A percentile compares a stretch with the other conserved stretches of the same genome.
These are phyloP conservation scores for Pseudovirgaria hyperparasitica DNA, from an alignment of 2,329 filamentous ascomycete genomes.

Conservation along the genomic window DNA sequence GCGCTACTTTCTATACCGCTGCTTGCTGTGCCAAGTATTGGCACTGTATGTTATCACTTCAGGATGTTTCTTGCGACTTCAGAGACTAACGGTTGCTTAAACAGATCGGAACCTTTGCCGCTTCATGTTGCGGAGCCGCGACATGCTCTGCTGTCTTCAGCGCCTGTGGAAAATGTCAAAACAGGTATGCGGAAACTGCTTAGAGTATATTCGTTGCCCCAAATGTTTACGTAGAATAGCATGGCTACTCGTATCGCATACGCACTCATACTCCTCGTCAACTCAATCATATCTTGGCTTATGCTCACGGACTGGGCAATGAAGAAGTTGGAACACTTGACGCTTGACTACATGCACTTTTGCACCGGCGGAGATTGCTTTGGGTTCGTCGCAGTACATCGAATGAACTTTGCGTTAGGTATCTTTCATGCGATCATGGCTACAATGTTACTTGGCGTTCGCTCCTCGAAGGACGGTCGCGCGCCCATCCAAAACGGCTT, in stretches of 20 bases:
- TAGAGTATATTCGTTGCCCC: too few relatives aligned
- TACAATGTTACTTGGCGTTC: conserved; percentile 72
- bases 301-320: conserved; percentile 99
- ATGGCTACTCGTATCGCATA: conserved; percentile 96
- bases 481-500: conserved; percentile 94
- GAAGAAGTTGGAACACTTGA: conserved; percentile 84
- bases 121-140: conserved; percentile 90
- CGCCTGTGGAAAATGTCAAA: conserved; percentile 91
- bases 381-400: conserved; percentile 90
- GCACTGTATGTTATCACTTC: conserved; percentile 53
- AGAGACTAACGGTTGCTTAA: conserved; percentile 12
- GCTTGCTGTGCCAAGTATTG: conserved; percentile 72
- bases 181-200: conserved; percentile 54
- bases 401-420: conserved; percentile 94
- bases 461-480: conserved; percentile 73
- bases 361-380: conserved; percentile 83
- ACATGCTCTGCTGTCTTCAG: conserved; percentile 94
- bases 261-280: conserved; percentile 84
- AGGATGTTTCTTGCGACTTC: conserved; percentile 3
- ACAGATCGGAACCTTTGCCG: conserved; percentile 63
- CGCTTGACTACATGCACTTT: conserved; percentile 92
- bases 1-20: conserved; percentile 82
- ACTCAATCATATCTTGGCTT: conserved; percentile 95
- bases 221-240: conserved; percentile 34
- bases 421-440: conserved; percentile 86